Evolutionary conservation across 768 basidiomycete genomes (phyloP), one percentile per base, ranked within the genome.

Genomic region (Tephrocybe sp.): DNA sequence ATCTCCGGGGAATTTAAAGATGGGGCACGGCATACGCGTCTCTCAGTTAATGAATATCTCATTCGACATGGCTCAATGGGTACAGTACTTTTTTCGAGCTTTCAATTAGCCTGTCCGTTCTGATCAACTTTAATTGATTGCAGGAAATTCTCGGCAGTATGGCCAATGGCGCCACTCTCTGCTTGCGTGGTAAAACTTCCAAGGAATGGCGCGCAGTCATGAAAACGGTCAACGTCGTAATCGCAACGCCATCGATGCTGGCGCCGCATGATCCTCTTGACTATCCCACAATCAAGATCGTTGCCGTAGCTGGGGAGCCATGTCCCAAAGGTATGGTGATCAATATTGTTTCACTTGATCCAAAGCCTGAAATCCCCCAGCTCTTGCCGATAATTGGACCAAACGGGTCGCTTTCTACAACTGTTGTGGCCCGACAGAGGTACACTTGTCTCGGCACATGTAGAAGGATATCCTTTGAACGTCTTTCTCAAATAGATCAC

Each of bases 21-120:
- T 84, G 78, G 47, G 60, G 18, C 77, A 76, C 3, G 80, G 82
- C 12, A 57, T 73, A 25, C 70, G 77, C 9, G 79, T 83, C n/a
- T 74, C 80, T 8, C 83, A 84, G 59, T 63, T 83, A 18, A 72
- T 83, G 67, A 83, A 83, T 55, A 75, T 84, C 35, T 77, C 81
- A 2, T 84, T 83, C 57, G 83, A 83, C 56, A 82, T 84, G 79
- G 79, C 78, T 38, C 79, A 78, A 18, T 84, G 83, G 83, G 79
- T 68, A 55, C 12, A 12, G 42, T 44, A 22, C 21, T 35, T 48
- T 28, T 43, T 44, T 28, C 24, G 30, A 30, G 28, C 28, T 12
- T 30, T 30, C 12, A 6, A 30, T 12, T 7, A 30, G n/a, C n/a
- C n/a, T n/a, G n/a, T n/a, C n/a, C n/a, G n/a, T n/a, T n/a, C n/a